Evolutionary conservation across 139 green algal genomes (phyloP).

Genomic region (Yamagishiella unicocca): DNA sequence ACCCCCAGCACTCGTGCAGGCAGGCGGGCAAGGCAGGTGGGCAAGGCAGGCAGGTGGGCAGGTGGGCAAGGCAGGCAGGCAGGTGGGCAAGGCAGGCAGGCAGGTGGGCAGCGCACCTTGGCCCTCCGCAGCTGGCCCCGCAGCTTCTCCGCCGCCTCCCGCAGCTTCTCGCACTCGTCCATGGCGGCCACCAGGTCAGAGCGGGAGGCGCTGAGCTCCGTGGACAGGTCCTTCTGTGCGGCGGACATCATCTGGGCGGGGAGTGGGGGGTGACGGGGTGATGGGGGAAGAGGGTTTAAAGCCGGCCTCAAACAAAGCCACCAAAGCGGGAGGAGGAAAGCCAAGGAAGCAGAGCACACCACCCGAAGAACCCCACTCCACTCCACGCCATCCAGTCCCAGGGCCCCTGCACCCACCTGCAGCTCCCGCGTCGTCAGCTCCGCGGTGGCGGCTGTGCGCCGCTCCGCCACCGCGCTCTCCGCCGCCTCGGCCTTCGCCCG

Average conservation of each 20-base stretch:
- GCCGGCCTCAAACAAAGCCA: too few relatives aligned
- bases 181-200: not conserved
- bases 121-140: not conserved
- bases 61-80: too few relatives aligned
- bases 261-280: too few relatives aligned
- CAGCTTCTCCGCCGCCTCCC: not conserved
- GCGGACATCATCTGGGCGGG: slow-evolving; percentile 11
- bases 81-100: too few relatives aligned
- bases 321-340: too few relatives aligned
- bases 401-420: not conserved
- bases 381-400: not conserved
- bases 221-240: not conserved
- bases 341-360: not conserved
- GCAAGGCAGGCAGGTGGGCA: too few relatives aligned
- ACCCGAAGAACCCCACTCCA: not conserved
- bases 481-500: not conserved
- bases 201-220: not conserved
- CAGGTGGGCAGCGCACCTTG: not conserved
- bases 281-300: too few relatives aligned
- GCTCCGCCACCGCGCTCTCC: not conserved
- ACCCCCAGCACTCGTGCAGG: too few relatives aligned
- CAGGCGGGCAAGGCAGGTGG: too few relatives aligned
- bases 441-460: slow-evolving; percentile 3
- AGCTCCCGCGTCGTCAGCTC: slow-evolving; percentile 1
- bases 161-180: not conserved